Conservation (phyloP, 2,329 filamentous ascomycete genomes). For the Sclerotinia subarctica region DNA sequence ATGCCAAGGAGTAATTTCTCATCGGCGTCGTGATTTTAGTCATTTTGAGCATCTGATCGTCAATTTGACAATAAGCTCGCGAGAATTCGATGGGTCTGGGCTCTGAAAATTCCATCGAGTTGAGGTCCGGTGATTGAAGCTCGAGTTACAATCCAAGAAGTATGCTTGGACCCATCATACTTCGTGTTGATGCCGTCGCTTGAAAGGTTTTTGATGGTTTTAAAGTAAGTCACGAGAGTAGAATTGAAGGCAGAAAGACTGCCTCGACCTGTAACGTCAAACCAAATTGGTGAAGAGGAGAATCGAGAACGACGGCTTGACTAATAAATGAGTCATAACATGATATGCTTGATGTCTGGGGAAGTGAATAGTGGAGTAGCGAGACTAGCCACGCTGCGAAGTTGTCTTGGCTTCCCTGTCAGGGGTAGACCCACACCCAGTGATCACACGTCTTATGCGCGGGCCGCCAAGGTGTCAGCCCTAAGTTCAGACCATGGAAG, state of each 20-base stretch:
- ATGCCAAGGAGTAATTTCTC: not conserved
- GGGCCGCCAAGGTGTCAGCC: conserved; percentile 13
- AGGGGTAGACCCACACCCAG: not conserved
- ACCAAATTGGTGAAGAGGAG: not conserved
- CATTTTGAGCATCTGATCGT: not conserved
- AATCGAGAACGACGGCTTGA: not conserved
- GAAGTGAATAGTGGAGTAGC: not conserved
- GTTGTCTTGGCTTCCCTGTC: not conserved
- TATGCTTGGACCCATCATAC: too few relatives aligned
- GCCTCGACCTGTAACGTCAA: not conserved
- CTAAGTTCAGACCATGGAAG: not conserved
- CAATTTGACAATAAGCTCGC: not conserved
- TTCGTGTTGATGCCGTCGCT: not conserved
- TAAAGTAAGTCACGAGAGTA: not conserved
- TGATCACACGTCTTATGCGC: conserved; percentile 6
- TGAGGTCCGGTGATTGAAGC: not conserved
- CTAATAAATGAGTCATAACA: not conserved
- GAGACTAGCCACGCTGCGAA: conserved; percentile 7
- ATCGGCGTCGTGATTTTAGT: not conserved
- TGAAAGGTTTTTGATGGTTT: not conserved
- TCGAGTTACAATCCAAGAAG: not conserved
- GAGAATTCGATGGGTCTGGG: not conserved
- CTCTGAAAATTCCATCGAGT: not conserved
- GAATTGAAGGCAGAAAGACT: not conserved
- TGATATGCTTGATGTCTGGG: not conserved